Base-by-base conservation (phyloP, 2,329 filamentous ascomycete species). In the Rasamsonia emersonii region DNA sequence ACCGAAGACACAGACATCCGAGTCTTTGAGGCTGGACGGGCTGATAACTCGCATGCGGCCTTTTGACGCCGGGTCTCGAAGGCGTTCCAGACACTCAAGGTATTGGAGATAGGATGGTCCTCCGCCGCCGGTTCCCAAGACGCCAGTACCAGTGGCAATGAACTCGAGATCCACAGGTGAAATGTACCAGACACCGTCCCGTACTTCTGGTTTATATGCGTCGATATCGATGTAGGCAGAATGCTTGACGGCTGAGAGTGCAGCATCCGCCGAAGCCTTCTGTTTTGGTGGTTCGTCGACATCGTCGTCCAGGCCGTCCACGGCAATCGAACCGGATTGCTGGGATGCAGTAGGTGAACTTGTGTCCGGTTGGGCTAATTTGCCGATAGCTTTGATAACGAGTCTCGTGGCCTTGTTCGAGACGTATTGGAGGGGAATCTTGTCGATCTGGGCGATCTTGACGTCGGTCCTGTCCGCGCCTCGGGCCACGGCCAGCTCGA, bases 51-150 rank as follows among this genome's bases (percentile, higher is more conserved):
- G 23, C 28, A 36, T 32, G 9, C 30, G 53, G 51, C 28, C 56
- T 46, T 50, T 10, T 1, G 37, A 30, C n/a, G 36, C 29, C 2
- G 32, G 18, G 13, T 52, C 58, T n/a, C 53, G 46, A 7, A 67
- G 44, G 4, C 49, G 47, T 16, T 62, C 48, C 11, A 67, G 40
- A 8, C 58, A 52, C 38, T 67, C 63, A 20, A 71, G 49, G 17
- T 64, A 68, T 34, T 67, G 61, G n/a, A 56, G 48, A 38, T 63
- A 63, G 8, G 61, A 52, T 23, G 60, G 54, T 3, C 59, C 59
- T n/a, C 59, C 58, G 9, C 59, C 58, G 9, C 60, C 60, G 6
- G 53, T 58, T 1, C 58, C 60, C 0, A 62, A 46, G 2, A 62
- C 46, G 14, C 54, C 51, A n/a, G 48, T 52, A 5, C 60, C 59